These are phyloP conservation scores for Medicago arabica DNA, from an alignment of 306 rosid species.

Conservation along the genomic window DNA sequence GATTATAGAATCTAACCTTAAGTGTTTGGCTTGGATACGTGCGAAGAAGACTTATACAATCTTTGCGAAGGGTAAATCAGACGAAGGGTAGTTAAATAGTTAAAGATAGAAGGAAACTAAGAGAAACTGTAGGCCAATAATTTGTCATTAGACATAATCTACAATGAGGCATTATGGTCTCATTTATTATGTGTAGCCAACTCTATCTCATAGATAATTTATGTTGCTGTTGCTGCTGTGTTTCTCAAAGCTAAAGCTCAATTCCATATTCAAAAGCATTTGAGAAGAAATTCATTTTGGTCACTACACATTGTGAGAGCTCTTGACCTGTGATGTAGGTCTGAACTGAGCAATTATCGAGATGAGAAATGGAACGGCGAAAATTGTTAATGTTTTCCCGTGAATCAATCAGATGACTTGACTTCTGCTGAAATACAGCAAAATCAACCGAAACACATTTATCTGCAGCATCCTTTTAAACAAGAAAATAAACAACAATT, in stretches of 20 bases:
- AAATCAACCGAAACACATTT: slow-evolving; percentile 76
- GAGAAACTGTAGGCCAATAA: slow-evolving; percentile 10
- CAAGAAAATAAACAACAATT: neutral
- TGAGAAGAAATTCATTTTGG: slow-evolving; percentile 23
- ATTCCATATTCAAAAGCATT: slow-evolving; percentile 31
- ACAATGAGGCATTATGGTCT: neutral
- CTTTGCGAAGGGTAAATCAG: neutral
- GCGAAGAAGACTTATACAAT: neutral
- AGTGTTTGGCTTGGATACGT: neutral
- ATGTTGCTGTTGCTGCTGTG: neutral
- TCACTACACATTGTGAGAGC: slow-evolving; percentile 23
- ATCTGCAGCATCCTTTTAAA: slow-evolving; percentile 67
- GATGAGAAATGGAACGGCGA: slow-evolving; percentile 59
- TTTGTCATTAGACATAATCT: neutral
- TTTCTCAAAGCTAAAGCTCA: slow-evolving; percentile 24
- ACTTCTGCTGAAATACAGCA: slow-evolving; percentile 68
- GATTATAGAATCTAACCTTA: neutral
- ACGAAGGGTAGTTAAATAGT: neutral
- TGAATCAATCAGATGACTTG: slow-evolving; percentile 58
- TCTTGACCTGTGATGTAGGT: slow-evolving; percentile 62
- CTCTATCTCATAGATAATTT: neutral
- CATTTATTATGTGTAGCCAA: neutral
- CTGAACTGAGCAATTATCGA: slow-evolving; percentile 75
- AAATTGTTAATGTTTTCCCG: slow-evolving; percentile 60
- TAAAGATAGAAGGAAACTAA: slow-evolving; percentile 2